Evolutionary conservation across 2,329 filamentous ascomycete species (phyloP).

Genomic region (Paradendryphiella salina): DNA sequence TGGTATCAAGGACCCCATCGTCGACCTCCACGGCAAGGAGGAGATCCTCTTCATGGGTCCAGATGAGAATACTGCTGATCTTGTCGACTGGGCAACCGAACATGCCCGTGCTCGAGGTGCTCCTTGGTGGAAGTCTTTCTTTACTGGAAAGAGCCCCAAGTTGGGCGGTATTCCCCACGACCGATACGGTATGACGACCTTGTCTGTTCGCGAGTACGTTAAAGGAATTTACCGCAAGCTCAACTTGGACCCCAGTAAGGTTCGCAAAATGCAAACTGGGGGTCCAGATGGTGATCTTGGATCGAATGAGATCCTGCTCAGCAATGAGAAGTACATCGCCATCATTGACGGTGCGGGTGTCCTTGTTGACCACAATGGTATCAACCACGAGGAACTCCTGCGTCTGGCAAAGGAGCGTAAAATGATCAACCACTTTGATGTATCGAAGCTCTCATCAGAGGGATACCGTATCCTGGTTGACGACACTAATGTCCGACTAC

Average conservation of each 20-base stretch:
- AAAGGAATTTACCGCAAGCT: slow-evolving; percentile 97
- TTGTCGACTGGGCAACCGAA: slow-evolving; percentile 98
- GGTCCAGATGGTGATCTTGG: slow-evolving; percentile 95
- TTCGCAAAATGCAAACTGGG: slow-evolving; percentile 95
- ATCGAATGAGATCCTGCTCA: slow-evolving; percentile 95
- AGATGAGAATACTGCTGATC: slow-evolving; percentile 96
- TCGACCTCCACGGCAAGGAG: slow-evolving; percentile 90
- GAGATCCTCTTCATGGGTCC: slow-evolving; percentile 99
- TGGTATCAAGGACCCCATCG: slow-evolving; percentile 98
- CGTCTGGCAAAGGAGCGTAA: slow-evolving; percentile 81
- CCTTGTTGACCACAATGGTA: slow-evolving; percentile 86
- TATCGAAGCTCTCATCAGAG: slow-evolving; percentile 78
- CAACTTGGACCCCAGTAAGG: slow-evolving; percentile 78
- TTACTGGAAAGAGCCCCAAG: slow-evolving; percentile 96
- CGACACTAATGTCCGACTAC: slow-evolving; percentile 84
- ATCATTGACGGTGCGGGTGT: slow-evolving; percentile 98
- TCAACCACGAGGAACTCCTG: slow-evolving; percentile 80
- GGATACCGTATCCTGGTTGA: slow-evolving; percentile 94
- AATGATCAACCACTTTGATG: slow-evolving; percentile 89
- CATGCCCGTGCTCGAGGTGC: slow-evolving; percentile 86
- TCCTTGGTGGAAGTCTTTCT: slow-evolving; percentile 99
- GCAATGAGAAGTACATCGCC: slow-evolving; percentile 92
- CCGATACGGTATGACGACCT: slow-evolving; percentile 93
- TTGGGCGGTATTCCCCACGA: slow-evolving; percentile 97
- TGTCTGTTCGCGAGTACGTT: slow-evolving; percentile 95